phyloP scores from a whole-genome alignment of 352 stramenopile species.

The Globisporangium viniferum region DNA sequence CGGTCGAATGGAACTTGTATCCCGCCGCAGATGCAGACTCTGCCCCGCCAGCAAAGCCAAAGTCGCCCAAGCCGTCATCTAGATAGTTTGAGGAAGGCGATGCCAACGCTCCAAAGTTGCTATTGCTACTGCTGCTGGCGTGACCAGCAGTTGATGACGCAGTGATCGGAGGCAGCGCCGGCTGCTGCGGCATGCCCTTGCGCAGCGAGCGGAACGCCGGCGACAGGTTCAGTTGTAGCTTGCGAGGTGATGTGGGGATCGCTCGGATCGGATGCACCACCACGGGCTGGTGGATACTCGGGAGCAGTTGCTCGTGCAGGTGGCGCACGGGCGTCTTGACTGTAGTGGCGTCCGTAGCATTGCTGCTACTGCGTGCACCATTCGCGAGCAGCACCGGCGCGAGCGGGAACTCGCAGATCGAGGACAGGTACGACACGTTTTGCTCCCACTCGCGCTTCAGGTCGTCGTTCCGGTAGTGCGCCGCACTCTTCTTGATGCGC shows the following conservation, averaged over 20 bases:
- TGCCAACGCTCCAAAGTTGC: background rate
- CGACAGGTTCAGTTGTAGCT: constrained; percentile 51
- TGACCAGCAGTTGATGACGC: constrained; percentile 15
- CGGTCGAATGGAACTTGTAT: background rate
- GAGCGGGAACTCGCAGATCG: constrained; percentile 65
- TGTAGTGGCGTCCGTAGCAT: background rate
- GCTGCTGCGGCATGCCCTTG: constrained; percentile 65
- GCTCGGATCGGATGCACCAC: constrained; percentile 53
- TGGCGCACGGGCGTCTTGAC: constrained; percentile 6
- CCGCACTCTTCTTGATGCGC: constrained; percentile 54
- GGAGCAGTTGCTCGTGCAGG: constrained; percentile 11
- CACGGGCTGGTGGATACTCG: constrained; percentile 24
- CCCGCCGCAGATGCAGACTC: background rate
- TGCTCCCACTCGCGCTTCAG: constrained; percentile 62
- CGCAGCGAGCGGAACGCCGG: constrained; percentile 62
- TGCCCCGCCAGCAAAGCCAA: background rate
- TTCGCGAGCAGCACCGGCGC: constrained; percentile 22
- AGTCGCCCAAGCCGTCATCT: background rate
- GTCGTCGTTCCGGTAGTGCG: constrained; percentile 62
- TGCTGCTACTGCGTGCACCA: background rate
- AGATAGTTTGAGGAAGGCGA: constrained; percentile 3
- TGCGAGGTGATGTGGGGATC: constrained; percentile 50
- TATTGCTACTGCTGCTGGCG: constrained; percentile 2
- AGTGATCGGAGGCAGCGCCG: constrained; percentile 54
- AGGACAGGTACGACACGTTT: constrained; percentile 67